Evolutionary conservation across 2,329 filamentous ascomycete genomes (phyloP).

Genomic region (Fusarium staphyleae): DNA sequence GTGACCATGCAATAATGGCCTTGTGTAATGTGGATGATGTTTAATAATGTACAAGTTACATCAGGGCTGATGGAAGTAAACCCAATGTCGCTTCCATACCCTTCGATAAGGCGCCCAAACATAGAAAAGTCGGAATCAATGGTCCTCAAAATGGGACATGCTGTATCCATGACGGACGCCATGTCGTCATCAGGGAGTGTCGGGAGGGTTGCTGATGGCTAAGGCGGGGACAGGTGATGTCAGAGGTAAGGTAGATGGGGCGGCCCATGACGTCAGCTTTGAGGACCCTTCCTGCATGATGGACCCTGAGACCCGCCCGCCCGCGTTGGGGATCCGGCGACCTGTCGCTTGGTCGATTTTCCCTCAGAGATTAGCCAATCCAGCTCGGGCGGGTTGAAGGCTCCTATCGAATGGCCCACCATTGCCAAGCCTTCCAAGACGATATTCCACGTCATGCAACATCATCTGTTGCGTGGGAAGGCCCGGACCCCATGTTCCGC

Average conservation of each 20-base stretch:
- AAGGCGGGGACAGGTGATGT: conserved; percentile 25
- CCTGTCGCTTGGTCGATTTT: conserved; percentile 14
- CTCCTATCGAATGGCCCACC: conserved; percentile 26
- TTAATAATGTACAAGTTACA: conserved; percentile 27
- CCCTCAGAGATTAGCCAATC: conserved; percentile 16
- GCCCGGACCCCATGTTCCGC: conserved; percentile 6
- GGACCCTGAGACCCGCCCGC: conserved; percentile 43
- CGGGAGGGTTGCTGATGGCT: conserved; percentile 8
- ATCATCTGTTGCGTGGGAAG: conserved; percentile 33
- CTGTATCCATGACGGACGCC: conserved; percentile 29
- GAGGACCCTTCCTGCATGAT: conserved; percentile 44
- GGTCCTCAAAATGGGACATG: conserved; percentile 12
- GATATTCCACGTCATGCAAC: conserved; percentile 40
- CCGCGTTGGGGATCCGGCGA: conserved; percentile 11
- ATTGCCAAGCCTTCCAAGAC: conserved; percentile 32
- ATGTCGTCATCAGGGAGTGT: conserved; percentile 40
- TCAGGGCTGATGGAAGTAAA: conserved; percentile 14
- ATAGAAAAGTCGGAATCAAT: conserved; percentile 24
- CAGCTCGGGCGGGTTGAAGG: conserved; percentile 22
- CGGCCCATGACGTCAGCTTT: conserved; percentile 23
- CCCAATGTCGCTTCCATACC: conserved; percentile 25
- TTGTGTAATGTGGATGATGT: conserved; percentile 6
- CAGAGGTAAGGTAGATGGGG: conserved; percentile 2
- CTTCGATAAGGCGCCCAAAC: conserved; percentile 24
- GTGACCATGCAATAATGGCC: conserved; percentile 4